Evolutionary conservation across 148 eudicot species (phyloP).

Genomic region (Heliosperma pusillum): DNA sequence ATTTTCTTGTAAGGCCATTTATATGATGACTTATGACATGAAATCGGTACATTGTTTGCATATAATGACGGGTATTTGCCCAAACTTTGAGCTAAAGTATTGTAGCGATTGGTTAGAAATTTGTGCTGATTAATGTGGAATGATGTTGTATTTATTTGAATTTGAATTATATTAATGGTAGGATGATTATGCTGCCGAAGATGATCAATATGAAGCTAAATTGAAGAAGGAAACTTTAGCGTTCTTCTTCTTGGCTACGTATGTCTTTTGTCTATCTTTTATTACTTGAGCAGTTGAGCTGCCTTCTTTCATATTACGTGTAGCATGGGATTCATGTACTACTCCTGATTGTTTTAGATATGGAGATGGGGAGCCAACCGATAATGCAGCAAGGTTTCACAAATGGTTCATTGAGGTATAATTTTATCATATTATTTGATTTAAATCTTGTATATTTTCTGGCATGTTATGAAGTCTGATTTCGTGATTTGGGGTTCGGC

Average conservation of each 20-base stretch:
- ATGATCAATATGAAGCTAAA: constrained; percentile 81
- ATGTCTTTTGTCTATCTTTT: constrained; percentile 31
- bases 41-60: too few species aligned
- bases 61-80: neutral
- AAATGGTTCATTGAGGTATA: constrained; percentile 91
- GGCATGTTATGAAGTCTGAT: neutral
- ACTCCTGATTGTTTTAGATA: constrained; percentile 49
- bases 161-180: constrained; percentile 22
- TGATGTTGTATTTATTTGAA: neutral
- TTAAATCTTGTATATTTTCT: neutral
- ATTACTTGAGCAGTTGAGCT: neutral
- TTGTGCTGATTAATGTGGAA: neutral
- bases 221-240: constrained; percentile 75
- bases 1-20: neutral
- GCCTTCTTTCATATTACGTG: constrained; percentile 10
- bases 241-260: constrained; percentile 93
- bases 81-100: neutral
- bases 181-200: constrained; percentile 95
- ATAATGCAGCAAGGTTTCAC: constrained; percentile 88
- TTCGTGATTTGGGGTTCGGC: neutral
- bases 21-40: too few species aligned
- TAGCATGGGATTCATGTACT: neutral
- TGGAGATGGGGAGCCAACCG: constrained; percentile 99
- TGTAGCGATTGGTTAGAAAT: neutral
- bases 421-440: neutral